Conservation (phyloP, 106 monocot species). For the Hemerocallis citrina region DNA sequence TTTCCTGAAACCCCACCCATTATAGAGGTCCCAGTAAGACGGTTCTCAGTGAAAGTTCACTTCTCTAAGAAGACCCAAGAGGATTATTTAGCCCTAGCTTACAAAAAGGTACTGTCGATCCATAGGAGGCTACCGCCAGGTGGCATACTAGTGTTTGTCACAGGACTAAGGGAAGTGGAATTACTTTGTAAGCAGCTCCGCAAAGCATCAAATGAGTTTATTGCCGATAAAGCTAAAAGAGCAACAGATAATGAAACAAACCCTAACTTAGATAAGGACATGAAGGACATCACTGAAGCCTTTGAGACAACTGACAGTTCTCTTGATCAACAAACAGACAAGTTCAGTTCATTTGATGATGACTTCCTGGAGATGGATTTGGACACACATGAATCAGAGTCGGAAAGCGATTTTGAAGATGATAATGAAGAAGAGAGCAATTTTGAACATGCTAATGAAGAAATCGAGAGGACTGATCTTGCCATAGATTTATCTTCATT, state of each 20-base stretch:
- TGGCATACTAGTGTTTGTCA: constrained; percentile 92
- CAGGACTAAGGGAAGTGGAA: constrained; percentile 94
- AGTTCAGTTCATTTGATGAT: constrained; percentile 41
- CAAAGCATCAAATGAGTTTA: constrained; percentile 32
- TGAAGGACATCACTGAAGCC: constrained; percentile 48
- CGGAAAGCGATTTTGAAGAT: constrained; percentile 33
- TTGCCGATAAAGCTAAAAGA: constrained; percentile 10
- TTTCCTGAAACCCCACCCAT: constrained; percentile 63
- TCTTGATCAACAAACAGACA: constrained; percentile 30
- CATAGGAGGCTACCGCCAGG: constrained; percentile 83
- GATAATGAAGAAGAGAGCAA: constrained; percentile 34
- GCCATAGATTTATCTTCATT: constrained; percentile 70
- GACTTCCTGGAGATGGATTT: constrained; percentile 16
- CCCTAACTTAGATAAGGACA: constrained; percentile 18
- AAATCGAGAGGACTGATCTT: no score
- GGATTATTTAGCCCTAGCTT: constrained; percentile 82
- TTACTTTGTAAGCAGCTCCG: constrained; percentile 69
- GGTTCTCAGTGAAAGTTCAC: constrained; percentile 77
- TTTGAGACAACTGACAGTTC: constrained; percentile 25
- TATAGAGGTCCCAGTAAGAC: constrained; percentile 75
- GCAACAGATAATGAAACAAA: constrained; percentile 8
- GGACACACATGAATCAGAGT: constrained; percentile 46
- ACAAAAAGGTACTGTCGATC: constrained; percentile 80
- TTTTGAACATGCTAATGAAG: no score
- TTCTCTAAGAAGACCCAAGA: constrained; percentile 75